Evolutionary conservation across 768 basidiomycete genomes (phyloP), one percentile per base, ranked within the genome.

Genomic region (Amanita exitialis): DNA sequence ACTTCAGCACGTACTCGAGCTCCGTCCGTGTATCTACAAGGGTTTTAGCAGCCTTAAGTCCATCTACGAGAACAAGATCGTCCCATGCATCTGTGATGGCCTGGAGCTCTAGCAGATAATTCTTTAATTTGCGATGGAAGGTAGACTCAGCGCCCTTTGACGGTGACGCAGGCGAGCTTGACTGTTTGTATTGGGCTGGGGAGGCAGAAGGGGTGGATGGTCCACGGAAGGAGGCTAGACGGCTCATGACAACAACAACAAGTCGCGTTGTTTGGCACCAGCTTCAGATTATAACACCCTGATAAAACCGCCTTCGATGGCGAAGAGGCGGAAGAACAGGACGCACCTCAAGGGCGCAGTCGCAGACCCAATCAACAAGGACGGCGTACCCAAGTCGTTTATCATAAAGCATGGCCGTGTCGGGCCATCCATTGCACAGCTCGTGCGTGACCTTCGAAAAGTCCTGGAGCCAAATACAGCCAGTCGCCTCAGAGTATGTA

Each of bases 381-480:
- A 52, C 53, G 20, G 61, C 67, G 68, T 68, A 0, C 95, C 95
- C 3, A 95, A 89, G 69, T 93, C 92, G 0, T 98, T 99, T 61
- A 88, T 99, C 53, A 89, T 99, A 63, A 95, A 94, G 66, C 90
- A 94, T 69, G 96, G 96, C 36, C 82, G 84, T 52, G 93, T 98
- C 27, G 95, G 96, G 16, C 73, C 78, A 44, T 91, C 90, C 6
- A 71, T 97, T 51, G 69, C 82, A 4, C 90, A 93, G 61, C 84
- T 99, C 34, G 94, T 97, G 16, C 79, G 89, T 51, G 95, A 99
- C 69, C 71, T 96, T 61, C 76, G 96, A 61, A 89, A 90, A 66
- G 90, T 96, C 54, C 90, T 99, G 90, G 96, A 99, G 64, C 96
- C 96, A 53, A 91, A 97, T 61, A 99, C 96, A 12, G 96, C 95